A percentile compares a stretch with the other conserved stretches of the same genome.
phyloP scores from a whole-genome alignment of 352 stramenopile species.

The Phytophthora ohioensis region DNA sequence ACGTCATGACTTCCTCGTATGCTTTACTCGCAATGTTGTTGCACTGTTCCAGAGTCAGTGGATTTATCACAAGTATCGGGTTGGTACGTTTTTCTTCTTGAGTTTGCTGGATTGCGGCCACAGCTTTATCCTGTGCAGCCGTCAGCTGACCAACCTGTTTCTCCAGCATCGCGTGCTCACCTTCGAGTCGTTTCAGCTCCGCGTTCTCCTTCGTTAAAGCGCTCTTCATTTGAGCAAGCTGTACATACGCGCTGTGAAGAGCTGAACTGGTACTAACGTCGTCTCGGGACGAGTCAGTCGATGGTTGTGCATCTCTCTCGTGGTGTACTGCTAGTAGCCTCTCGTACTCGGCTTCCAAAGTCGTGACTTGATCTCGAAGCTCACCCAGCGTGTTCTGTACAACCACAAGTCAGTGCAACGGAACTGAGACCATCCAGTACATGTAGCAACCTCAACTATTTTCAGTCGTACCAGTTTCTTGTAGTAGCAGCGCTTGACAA shows the following conservation, averaged over 20 bases:
- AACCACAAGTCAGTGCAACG: conserved; percentile 14
- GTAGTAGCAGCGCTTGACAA: conserved; percentile 82
- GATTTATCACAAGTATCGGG: conserved; percentile 41
- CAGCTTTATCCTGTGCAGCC: conserved; percentile 46
- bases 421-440: not conserved
- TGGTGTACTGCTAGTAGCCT: conserved; percentile 44
- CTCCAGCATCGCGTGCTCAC: conserved; percentile 52
- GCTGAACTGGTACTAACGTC: conserved; percentile 1
- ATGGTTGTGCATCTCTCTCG: conserved; percentile 38
- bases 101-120: conserved; percentile 28
- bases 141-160: conserved; percentile 54
- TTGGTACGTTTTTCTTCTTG: conserved; percentile 50
- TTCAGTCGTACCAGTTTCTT: conserved; percentile 63
- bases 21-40: conserved; percentile 43
- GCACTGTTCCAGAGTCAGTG: conserved; percentile 47
- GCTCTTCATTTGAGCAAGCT: conserved; percentile 53
- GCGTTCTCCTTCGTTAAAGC: conserved; percentile 57
- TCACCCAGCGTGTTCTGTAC: conserved; percentile 63
- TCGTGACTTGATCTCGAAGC: conserved; percentile 50
- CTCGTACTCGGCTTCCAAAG: conserved; percentile 55
- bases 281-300: not conserved
- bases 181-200: conserved; percentile 54
- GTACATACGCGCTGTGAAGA: conserved; percentile 48
- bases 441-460: not conserved
- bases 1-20: conserved; percentile 50